A percentile compares a stretch with the other conserved stretches of the same genome.
Evolutionary conservation across 2,329 filamentous ascomycete species (phyloP).

Genomic region (Colletotrichum sp.): DNA sequence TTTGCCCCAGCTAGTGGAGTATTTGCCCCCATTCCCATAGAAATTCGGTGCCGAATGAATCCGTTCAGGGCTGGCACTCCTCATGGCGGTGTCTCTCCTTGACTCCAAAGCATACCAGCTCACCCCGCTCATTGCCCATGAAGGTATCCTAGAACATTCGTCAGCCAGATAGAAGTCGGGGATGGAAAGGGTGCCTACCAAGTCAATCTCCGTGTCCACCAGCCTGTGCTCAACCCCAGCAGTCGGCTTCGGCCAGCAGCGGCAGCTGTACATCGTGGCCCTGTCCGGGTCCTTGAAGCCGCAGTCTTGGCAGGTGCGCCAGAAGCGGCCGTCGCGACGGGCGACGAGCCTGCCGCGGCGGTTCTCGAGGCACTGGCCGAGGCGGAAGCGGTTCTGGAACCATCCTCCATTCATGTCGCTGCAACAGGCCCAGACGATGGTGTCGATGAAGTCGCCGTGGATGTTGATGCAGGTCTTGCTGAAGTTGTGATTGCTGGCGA

Average conservation of each 20-base stretch:
- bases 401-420: neutral
- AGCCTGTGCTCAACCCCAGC: neutral
- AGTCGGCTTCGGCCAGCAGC: neutral
- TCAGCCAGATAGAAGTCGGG: fast-evolving
- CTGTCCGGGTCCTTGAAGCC: neutral
- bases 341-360: neutral
- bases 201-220: neutral
- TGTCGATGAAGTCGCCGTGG: neutral
- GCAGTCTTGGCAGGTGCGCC: neutral
- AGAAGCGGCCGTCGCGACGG: neutral
- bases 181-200: neutral
- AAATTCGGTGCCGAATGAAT: neutral
- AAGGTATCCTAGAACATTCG: neutral
- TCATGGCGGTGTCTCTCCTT: neutral
- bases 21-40: neutral
- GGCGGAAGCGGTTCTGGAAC: neutral
- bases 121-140: neutral
- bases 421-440: neutral
- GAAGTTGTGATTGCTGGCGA: neutral
- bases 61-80: neutral
- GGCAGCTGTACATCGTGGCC: neutral
- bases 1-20: fast-evolving
- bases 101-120: neutral
- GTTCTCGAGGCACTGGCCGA: neutral
- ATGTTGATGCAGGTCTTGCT: neutral